phyloP scores from a whole-genome alignment of 257 asterid species.

The Solanum bulbocastanum region DNA sequence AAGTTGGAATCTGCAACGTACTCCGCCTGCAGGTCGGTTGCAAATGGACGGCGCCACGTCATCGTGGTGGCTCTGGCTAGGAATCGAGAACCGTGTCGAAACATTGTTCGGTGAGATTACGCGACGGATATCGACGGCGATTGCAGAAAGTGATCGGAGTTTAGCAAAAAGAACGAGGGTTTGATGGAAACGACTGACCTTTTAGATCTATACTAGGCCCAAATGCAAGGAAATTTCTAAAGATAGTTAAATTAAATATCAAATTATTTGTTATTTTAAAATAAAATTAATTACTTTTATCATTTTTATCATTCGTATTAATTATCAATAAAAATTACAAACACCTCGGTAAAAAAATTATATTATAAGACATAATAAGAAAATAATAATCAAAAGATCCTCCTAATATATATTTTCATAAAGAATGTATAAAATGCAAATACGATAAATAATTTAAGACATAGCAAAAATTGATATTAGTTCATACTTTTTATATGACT shows the following conservation, averaged over 20 bases:
- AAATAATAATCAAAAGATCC: too few species aligned
- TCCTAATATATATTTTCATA: too few species aligned
- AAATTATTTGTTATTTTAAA: too few species aligned
- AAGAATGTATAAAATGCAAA: too few species aligned
- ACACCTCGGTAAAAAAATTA: too few species aligned
- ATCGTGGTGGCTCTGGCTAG: conserved; percentile 22
- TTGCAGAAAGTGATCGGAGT: background rate
- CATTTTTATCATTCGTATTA: too few species aligned
- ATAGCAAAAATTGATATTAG: background rate
- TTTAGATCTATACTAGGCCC: background rate
- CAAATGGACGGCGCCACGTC: conserved; percentile 56
- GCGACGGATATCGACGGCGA: conserved; percentile 12
- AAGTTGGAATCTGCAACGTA: conserved; percentile 43
- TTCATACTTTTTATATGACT: too few species aligned
- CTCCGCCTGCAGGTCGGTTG: conserved; percentile 50
- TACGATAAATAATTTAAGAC: too few species aligned
- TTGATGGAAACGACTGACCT: background rate
- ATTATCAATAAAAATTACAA: too few species aligned
- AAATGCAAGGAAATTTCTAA: background rate
- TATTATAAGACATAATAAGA: too few species aligned
- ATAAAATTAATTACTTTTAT: too few species aligned
- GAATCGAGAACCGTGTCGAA: conserved; percentile 45
- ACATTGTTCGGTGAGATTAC: conserved; percentile 15
- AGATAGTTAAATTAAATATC: too few species aligned
- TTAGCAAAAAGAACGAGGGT: background rate